A percentile compares a stretch with the other conserved stretches of the same genome.
Evolutionary conservation across 2,329 filamentous ascomycete genomes (phyloP).

Genomic region (Ceratocystis lukuohia): DNA sequence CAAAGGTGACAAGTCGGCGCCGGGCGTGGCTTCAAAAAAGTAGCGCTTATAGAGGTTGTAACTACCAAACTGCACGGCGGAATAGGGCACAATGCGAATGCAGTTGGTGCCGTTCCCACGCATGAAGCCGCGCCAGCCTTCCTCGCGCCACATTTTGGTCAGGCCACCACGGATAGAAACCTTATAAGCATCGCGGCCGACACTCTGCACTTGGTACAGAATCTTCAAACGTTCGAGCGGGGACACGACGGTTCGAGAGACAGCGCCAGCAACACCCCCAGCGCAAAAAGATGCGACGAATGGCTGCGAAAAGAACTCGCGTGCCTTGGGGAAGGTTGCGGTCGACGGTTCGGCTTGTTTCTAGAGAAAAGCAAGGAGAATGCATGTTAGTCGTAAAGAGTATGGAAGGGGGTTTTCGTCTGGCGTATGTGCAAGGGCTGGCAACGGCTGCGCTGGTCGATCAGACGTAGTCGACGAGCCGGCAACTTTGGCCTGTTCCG

Average conservation of each 20-base stretch:
- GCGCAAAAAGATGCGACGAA: slow-evolving; percentile 86
- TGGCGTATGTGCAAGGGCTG: background rate
- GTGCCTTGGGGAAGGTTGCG: background rate
- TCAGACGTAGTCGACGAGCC: no score
- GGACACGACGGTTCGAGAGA: slow-evolving; percentile 94
- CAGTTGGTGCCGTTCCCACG: slow-evolving; percentile 96
- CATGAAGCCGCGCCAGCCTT: slow-evolving; percentile 96
- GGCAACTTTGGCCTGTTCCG: no score
- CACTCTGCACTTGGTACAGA: slow-evolving; percentile 90
- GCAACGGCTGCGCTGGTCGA: background rate
- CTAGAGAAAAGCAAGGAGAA: background rate
- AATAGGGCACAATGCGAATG: slow-evolving; percentile 95
- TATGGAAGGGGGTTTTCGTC: background rate
- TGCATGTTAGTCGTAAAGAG: background rate
- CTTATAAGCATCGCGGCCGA: slow-evolving; percentile 82
- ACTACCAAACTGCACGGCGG: slow-evolving; percentile 92
- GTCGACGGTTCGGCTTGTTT: slow-evolving; percentile 11
- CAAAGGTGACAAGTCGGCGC: slow-evolving; percentile 58
- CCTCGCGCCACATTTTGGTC: slow-evolving; percentile 90
- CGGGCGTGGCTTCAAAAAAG: slow-evolving; percentile 65
- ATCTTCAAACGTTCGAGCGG: slow-evolving; percentile 94
- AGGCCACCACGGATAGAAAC: slow-evolving; percentile 80
- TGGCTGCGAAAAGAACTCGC: slow-evolving; percentile 55
- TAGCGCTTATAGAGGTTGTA: slow-evolving; percentile 93
- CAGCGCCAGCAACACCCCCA: slow-evolving; percentile 84